Conservation (phyloP, 345 rosid species). For the Lepidium aucheri region DNA sequence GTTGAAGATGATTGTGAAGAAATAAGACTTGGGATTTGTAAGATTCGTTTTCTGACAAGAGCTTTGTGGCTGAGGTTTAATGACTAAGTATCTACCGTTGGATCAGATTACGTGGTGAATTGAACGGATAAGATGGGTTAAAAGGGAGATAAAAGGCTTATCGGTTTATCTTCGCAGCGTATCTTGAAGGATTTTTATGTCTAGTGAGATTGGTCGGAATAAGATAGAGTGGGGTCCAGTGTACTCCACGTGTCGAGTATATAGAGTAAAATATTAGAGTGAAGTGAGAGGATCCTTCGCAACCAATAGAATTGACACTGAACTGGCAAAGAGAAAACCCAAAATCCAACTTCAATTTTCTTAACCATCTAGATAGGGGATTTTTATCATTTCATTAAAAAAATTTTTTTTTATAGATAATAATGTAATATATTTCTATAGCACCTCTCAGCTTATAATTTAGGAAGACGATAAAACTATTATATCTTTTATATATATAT, state of each 20-base stretch:
- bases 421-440: too few species aligned
- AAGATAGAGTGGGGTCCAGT: slow-evolving; percentile 43
- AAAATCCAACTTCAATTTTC: not conserved
- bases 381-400: too few species aligned
- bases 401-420: too few species aligned
- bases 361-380: not conserved
- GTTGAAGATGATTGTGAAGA: slow-evolving; percentile 15
- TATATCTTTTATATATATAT: too few species aligned
- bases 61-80: slow-evolving; percentile 54
- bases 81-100: slow-evolving; percentile 3
- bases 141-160: slow-evolving; percentile 33
- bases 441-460: too few species aligned
- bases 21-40: slow-evolving; percentile 7
- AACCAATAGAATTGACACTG: not conserved
- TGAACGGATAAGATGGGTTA: not conserved
- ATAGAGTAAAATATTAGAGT: not conserved
- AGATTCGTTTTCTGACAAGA: slow-evolving; percentile 18
- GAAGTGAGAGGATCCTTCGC: slow-evolving; percentile 3
- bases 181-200: slow-evolving; percentile 46
- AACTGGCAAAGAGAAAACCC: not conserved
- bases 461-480: too few species aligned
- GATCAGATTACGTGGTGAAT: slow-evolving; percentile 10
- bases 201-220: slow-evolving; percentile 36
- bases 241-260: slow-evolving; percentile 18
- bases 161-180: slow-evolving; percentile 36